phyloP scores from a whole-genome alignment of 345 rosid species.

The Lumnitzera racemosa region DNA sequence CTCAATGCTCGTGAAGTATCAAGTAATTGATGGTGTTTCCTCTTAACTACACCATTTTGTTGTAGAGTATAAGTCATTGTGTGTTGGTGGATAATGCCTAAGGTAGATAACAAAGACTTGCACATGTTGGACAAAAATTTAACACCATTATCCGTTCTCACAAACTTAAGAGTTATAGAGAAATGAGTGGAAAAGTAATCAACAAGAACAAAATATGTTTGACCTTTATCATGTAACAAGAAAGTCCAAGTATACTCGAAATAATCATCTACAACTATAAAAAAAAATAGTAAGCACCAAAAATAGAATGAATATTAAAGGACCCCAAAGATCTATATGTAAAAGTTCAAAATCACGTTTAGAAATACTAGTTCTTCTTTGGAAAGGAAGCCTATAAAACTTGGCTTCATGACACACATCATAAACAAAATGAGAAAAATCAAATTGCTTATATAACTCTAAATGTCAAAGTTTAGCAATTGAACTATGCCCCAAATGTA shows the following conservation, averaged over 20 bases:
- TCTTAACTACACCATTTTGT: neutral
- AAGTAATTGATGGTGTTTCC: conserved; percentile 1
- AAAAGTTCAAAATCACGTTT: neutral
- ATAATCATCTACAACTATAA: neutral
- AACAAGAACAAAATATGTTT: neutral
- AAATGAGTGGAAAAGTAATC: neutral
- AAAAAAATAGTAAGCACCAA: neutral
- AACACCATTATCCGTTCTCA: too few species aligned
- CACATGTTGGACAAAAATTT: too few species aligned
- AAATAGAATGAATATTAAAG: neutral
- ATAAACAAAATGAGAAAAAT: neutral
- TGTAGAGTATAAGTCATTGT: neutral
- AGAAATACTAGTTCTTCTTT: too few species aligned
- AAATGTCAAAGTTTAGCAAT: too few species aligned
- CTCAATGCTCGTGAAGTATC: neutral
- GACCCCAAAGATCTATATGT: neutral
- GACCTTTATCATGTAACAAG: neutral
- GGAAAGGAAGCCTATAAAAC: neutral
- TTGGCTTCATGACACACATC: neutral
- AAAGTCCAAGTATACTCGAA: neutral
- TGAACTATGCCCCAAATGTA: too few species aligned
- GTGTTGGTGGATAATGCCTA: too few species aligned
- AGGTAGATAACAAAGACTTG: too few species aligned
- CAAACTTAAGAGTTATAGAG: too few species aligned
- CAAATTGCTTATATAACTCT: too few species aligned